Base-by-base conservation (phyloP, 2,329 filamentous ascomycete species). In the Aspergillus spinulosporus region DNA sequence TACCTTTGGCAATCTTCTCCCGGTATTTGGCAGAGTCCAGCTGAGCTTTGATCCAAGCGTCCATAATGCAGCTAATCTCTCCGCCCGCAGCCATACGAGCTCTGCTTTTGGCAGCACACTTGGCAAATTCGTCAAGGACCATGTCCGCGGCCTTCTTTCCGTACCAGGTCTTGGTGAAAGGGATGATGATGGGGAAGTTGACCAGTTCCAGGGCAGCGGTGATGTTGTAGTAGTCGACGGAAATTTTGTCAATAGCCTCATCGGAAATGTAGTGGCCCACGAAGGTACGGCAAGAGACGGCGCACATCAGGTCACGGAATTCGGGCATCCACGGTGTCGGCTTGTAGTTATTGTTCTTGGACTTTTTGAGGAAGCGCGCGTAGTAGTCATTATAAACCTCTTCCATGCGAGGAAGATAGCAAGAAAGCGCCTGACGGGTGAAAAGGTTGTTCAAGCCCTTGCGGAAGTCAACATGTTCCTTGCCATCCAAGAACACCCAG, bases 401-500 rank as follows among this genome's bases (percentile, higher is more conserved):
- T 73, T 96, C 89, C 76, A 96, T 92, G 12, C 87, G 88, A n/a
- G 91, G 92, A 39, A 96, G 84, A 72, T 96, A 96, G 60, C 80
- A 81, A 62, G 89, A 88, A 64, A 96, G 84, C 11, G 91, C 89
- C 72, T 87, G 85, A 72, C 90, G 89, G 40, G 91, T 96, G 78
- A 96, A 96, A 21, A 96, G 82, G 50, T 86, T 87, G 71, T 94
- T 95, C 62, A 96, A 80, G 31, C 92, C 92, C 78, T 94, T 93
- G 70, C 92, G 89, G 77, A 92, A 96, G 70, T 96, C 92, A 63
- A 92, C 87, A 66, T 96, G 92, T 37, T 85, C 84, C 76, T 90
- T 92, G 64, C 92, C 92, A 66, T 96, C 90, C 49, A 96, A 82
- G 76, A 96, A 96, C 6, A 96, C 92, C 89, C 90, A 96, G 78